A percentile compares a stretch with the other conserved stretches of the same genome.
Evolutionary conservation across 495 filamentous ascomycete genomes (phyloP).

Genomic region (Thozetella sp.): DNA sequence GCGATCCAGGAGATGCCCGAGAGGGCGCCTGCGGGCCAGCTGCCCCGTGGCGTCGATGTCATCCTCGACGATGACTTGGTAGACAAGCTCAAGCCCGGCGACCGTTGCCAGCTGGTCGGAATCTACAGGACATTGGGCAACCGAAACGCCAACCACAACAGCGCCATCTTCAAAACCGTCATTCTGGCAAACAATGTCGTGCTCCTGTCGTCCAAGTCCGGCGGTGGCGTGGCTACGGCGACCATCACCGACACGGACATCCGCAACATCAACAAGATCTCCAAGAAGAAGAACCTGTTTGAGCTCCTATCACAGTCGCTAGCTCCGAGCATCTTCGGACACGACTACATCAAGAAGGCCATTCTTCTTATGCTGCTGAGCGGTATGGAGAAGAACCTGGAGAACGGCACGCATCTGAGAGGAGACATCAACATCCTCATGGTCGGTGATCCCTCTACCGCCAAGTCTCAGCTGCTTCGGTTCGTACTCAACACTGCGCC

Average conservation of each 20-base stretch:
- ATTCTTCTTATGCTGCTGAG: conserved; percentile 97
- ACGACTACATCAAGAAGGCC: conserved; percentile 98
- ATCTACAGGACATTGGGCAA: conserved; percentile 94
- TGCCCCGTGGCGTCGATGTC: conserved; percentile 96
- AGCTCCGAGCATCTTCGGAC: conserved; percentile 96
- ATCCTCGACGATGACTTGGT: conserved; percentile 97
- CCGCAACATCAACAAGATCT: conserved; percentile 95
- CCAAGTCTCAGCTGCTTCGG: conserved; percentile 95
- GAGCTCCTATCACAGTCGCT: conserved; percentile 93
- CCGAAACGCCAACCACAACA: conserved; percentile 83
- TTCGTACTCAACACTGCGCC: conserved; percentile 98
- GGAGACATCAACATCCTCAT: conserved; percentile 99
- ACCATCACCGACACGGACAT: conserved; percentile 98
- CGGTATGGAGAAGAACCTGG: conserved; percentile 97
- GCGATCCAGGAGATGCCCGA: conserved; percentile 99
- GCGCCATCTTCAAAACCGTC: conserved; percentile 89
- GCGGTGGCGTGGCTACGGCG: conserved; percentile 89
- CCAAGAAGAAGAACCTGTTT: conserved; percentile 95
- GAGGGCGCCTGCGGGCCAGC: conserved; percentile 90
- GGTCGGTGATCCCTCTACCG: conserved; percentile 98
- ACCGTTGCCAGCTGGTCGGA: conserved; percentile 93
- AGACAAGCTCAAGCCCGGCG: conserved; percentile 91
- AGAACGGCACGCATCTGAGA: conserved; percentile 96
- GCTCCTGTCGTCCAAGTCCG: conserved; percentile 91
- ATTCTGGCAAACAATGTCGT: conserved; percentile 95